Evolutionary conservation across 306 rosid species (phyloP), one percentile per base, ranked within the genome.

Genomic region (Lotus japonicus): DNA sequence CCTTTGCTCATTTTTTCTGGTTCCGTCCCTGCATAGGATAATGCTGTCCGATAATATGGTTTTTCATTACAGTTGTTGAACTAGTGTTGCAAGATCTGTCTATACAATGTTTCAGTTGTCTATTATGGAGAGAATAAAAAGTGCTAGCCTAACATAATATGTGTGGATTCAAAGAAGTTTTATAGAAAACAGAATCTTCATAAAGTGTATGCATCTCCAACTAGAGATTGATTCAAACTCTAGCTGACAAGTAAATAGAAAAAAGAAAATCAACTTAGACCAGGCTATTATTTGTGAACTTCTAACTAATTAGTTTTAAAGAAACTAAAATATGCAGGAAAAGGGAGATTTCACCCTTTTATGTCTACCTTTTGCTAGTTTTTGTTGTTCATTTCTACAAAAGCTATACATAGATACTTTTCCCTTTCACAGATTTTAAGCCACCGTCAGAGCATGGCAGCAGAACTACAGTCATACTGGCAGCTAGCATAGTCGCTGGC

Each of bases 341-440:
- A 77, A 35, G 38, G 50, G 62, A 53, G 42, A 58, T 39, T 41
- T 51, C 55, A 64, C 39, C 39, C 16, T 68, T 35, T 36, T 36
- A 26, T 55, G 19, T 56, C 56, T 69, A 11, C 51, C 62, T 51
- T 14, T 33, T 16, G 54, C 17, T 53, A 42, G 36, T 17, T 71
- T 78, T 42, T 70, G 41, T 16, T 68, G 14, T 73, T 73, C 42
- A 64, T 56, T 74, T 70, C 69, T 35, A 72, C 49, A 39, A 61
- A 62, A 64, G 6, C 60, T 54, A 79, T 48, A 56, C 51, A 75
- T 31, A 65, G 48, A 42, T 64, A 6, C 12, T 54, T 23, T 49
- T 44, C 33, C 56, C 43, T 79, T 84, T 67, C 21, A 19, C 87
- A 92, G 97, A 92, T 83, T 92, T 92, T 75, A 76, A 69, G 18